Evolutionary conservation across 345 rosid species (phyloP).

Genomic region (Acer campestre): DNA sequence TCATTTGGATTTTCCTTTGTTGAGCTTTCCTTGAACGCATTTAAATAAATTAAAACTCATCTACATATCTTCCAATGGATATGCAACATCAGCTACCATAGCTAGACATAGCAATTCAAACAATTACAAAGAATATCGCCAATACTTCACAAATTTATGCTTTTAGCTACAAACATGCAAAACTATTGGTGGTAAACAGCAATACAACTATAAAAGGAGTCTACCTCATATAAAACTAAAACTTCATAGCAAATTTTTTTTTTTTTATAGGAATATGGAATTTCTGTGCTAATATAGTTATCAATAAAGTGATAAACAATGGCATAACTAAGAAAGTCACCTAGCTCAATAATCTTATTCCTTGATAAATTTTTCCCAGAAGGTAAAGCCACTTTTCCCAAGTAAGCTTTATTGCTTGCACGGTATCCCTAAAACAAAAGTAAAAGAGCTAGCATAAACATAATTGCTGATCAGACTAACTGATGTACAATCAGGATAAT

Average conservation of each 20-base stretch:
- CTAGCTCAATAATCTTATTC: constrained; percentile 80
- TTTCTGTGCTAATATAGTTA: not conserved
- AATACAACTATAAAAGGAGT: not conserved
- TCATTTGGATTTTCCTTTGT: not conserved
- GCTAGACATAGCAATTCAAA: not conserved
- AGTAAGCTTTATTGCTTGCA: constrained; percentile 56
- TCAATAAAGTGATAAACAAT: not conserved
- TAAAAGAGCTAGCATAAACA: constrained; percentile 15
- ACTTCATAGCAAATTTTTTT: not conserved
- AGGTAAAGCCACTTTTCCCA: constrained; percentile 66
- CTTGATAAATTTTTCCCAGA: constrained; percentile 62
- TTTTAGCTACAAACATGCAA: not conserved
- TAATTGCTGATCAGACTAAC: constrained; percentile 19
- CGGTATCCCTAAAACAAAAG: constrained; percentile 71
- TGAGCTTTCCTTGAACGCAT: not conserved
- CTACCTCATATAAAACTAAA: not conserved
- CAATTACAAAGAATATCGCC: not conserved
- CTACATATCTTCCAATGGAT: not conserved
- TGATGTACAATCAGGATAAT: not conserved
- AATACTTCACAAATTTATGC: not conserved
- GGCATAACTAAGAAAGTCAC: constrained; percentile 35
- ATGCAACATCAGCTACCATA: too few species aligned
- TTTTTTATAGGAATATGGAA: not conserved
- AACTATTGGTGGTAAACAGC: not conserved
- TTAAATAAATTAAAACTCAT: not conserved